These are phyloP conservation scores for Suillus cothurnatus DNA, from an alignment of 768 basidiomycete genomes.

Conservation along the genomic window DNA sequence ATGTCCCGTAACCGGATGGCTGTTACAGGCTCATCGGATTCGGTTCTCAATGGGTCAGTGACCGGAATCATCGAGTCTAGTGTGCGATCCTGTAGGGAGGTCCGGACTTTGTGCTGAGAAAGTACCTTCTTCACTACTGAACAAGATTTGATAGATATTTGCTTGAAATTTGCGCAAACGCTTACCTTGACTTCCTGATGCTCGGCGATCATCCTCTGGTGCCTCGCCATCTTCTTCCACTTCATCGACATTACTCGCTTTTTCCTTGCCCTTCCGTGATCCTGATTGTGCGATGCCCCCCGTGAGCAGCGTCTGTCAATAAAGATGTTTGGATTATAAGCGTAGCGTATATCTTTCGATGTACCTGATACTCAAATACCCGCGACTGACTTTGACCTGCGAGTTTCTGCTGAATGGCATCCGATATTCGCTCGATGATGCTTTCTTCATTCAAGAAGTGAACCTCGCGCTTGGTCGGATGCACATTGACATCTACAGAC, in stretches of 20 bases:
- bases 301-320: constrained; percentile 57
- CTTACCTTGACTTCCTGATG: constrained; percentile 29
- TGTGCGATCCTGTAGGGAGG: constrained; percentile 84
- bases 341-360: background rate
- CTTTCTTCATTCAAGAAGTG: constrained; percentile 91
- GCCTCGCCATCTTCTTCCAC: constrained; percentile 30
- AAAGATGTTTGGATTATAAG: constrained; percentile 5
- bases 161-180: background rate
- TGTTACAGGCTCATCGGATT: constrained; percentile 22
- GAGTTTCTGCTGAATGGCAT: constrained; percentile 68
- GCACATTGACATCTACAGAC: constrained; percentile 95
- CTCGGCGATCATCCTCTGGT: constrained; percentile 31
- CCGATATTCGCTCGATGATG: constrained; percentile 77
- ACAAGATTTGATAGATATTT: background rate
- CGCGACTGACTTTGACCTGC: constrained; percentile 65
- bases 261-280: constrained; percentile 21
- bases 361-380: constrained; percentile 73
- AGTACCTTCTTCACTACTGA: constrained; percentile 48
- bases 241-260: constrained; percentile 43
- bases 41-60: constrained; percentile 51
- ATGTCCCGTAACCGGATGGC: constrained; percentile 50
- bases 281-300: constrained; percentile 44
- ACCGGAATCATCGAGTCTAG: constrained; percentile 94
- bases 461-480: constrained; percentile 96
- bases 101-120: constrained; percentile 82